Conservation (phyloP, 345 rosid genomes). For the Euphorbia tirucalli region DNA sequence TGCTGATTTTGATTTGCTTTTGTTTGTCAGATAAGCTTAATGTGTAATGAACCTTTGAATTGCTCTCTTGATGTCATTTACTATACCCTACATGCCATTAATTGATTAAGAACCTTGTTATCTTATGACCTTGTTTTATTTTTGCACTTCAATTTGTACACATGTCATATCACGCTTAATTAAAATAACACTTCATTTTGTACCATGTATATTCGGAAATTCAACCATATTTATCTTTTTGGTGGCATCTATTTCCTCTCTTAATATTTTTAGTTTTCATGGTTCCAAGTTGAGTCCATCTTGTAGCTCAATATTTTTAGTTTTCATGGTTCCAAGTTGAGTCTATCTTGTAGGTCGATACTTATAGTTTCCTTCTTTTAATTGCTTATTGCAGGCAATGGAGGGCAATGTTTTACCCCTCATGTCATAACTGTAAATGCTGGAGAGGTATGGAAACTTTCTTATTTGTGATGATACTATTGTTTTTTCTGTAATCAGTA, state of each 20-base stretch:
- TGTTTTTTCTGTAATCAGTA: background rate
- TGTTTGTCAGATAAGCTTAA: background rate
- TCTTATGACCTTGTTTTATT: background rate
- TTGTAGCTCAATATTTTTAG: background rate
- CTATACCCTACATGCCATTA: background rate
- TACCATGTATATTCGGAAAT: no score
- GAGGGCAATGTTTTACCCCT: slow-evolving; percentile 75
- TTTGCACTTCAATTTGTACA: background rate
- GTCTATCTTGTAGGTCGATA: background rate
- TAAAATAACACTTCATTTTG: background rate
- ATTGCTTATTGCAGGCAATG: slow-evolving; percentile 50
- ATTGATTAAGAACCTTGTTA: background rate
- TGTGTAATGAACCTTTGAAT: slow-evolving; percentile 2
- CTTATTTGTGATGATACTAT: background rate
- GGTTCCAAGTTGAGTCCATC: background rate
- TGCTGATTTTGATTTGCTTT: background rate
- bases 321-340: slow-evolving; percentile 1
- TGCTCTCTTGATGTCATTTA: background rate
- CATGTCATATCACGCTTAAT: background rate
- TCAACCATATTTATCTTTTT: background rate
- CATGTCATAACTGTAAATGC: slow-evolving; percentile 66
- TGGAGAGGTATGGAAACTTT: slow-evolving; percentile 66
- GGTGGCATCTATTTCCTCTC: background rate
- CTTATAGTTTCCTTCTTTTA: slow-evolving; percentile 4
- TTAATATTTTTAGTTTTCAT: background rate